Base-by-base conservation (phyloP, 257 asterid genomes). In the Mentha longifolia region DNA sequence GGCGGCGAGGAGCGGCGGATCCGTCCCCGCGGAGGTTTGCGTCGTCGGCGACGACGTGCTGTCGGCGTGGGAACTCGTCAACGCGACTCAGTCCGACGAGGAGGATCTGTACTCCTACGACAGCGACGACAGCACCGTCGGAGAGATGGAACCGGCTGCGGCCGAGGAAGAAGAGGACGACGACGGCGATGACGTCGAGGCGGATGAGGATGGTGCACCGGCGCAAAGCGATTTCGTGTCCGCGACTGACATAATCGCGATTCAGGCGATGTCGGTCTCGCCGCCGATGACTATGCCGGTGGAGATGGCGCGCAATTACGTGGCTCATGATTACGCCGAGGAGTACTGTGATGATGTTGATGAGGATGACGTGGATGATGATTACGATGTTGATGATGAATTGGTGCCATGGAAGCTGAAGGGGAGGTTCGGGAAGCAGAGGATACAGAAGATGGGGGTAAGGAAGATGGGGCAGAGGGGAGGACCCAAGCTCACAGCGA, bases 51-150 rank as follows among this genome's bases (percentile, higher is more conserved):
- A 75, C 9, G 91, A 82, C 28, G 92, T 84, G 43, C 70, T 92
- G 68, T 74, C 95, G 49, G 42, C 87, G 2, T 92, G 98, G 98
- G 98, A 88, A 81, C 47, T 92, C 79, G 82, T 92, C 84, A 68
- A 77, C 83, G 84, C 83, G 9, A 70, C 85, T 33, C 75, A 47
- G 62, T 84, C 92, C 42, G 97, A 92, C 58, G 92, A 84, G 35
- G 93, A 85, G 5, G 88, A 81, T 14, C 70, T 70, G 45, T 87
- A 42, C 83, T 87, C 84, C 64, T 79, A 74, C 73, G 82, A 70
- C 77, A 84, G 81, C 55, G 86, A 77, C 4, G 83, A 65, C 64
- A n/a, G n/a, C n/a, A 72, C 42, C 65, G 49, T 11, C 20, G 58
- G 20, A 19, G 76, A 55, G 12, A n/a, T 39, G 74, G 82, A 43